phyloP scores from a whole-genome alignment of 2,329 filamentous ascomycete species.

The Neoscytalidium dimidiatum region DNA sequence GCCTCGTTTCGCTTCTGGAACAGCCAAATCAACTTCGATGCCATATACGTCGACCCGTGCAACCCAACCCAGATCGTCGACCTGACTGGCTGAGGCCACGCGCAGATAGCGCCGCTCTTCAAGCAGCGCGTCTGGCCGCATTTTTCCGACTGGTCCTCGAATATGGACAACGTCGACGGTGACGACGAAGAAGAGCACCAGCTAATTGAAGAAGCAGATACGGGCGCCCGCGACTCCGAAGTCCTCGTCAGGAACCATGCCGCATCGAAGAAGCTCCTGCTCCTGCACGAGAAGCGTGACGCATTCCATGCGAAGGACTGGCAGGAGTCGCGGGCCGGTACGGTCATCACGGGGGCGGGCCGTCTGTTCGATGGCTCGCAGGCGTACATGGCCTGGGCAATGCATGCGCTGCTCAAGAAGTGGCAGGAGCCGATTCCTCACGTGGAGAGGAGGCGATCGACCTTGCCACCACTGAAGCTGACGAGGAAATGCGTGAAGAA shows the following conservation, averaged over 20 bases:
- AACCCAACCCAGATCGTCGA: not conserved
- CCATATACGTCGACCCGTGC: not conserved
- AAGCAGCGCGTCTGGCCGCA: not conserved
- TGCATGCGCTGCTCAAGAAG: not conserved
- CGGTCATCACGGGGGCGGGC: not conserved
- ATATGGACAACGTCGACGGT: not conserved
- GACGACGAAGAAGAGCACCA: not conserved
- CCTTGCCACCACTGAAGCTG: not conserved
- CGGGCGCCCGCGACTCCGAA: not conserved
- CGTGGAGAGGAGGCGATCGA: not conserved
- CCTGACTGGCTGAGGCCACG: not conserved
- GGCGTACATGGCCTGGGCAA: not conserved
- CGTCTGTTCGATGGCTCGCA: not conserved
- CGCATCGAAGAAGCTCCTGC: not conserved
- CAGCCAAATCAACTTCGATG: not conserved
- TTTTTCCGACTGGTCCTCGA: not conserved
- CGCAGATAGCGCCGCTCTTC: not conserved
- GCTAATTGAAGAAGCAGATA: too few relatives aligned
- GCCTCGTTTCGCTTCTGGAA: not conserved
- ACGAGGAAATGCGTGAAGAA: not conserved
- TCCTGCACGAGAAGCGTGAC: conserved; percentile 58
- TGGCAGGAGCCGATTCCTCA: not conserved
- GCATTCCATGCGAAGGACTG: conserved; percentile 42
- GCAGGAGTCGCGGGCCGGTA: not conserved
- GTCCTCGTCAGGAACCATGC: not conserved